Percentiles rank a stretch among this genome's conserved stretches.
Conservation (phyloP, 2,329 filamentous ascomycete species). For the Colletotrichum theobromicola region DNA sequence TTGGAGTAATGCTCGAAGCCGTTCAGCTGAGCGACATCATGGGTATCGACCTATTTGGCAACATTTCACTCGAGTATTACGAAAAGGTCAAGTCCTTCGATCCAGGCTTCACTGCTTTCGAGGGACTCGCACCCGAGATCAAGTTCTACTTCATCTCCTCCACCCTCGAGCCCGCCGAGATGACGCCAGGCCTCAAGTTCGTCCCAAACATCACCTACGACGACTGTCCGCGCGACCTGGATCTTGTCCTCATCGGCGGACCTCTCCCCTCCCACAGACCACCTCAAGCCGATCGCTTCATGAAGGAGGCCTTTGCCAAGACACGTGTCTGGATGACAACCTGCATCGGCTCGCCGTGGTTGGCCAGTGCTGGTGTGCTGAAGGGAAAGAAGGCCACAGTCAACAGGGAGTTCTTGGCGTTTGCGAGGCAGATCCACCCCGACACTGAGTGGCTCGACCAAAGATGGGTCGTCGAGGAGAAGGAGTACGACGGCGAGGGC, state of each 20-base stretch:
- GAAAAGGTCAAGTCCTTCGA: conserved; percentile 24
- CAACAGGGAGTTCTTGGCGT: conserved; percentile 34
- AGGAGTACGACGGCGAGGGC: conserved; percentile 28
- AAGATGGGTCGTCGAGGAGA: conserved; percentile 42
- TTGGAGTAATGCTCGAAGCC: conserved; percentile 42
- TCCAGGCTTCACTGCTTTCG: conserved; percentile 24
- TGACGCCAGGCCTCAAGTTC: conserved; percentile 35
- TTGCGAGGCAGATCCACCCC: conserved; percentile 33
- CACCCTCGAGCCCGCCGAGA: conserved; percentile 32
- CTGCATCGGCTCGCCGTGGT: conserved; percentile 42
- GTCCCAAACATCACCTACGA: conserved; percentile 43
- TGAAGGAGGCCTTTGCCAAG: conserved; percentile 38
- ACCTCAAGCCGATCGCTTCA: conserved; percentile 36
- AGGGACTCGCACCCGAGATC: conserved; percentile 30
- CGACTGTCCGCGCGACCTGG: conserved; percentile 42
- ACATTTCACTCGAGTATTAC: conserved; percentile 32
- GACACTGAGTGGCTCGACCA: conserved; percentile 41
- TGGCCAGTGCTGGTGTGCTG: conserved; percentile 39
- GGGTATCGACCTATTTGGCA: conserved; percentile 43
- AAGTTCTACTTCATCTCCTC: conserved; percentile 43
- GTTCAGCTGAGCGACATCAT: conserved; percentile 44
- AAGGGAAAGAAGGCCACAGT: conserved; percentile 43
- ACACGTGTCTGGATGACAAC: conserved; percentile 41
- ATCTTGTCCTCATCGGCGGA: conserved; percentile 43
- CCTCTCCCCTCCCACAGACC: conserved; percentile 34